Evolutionary conservation across 2,329 filamentous ascomycete species (phyloP), one percentile per base, ranked within the genome.

Genomic region (Stemphylium lycopersici): DNA sequence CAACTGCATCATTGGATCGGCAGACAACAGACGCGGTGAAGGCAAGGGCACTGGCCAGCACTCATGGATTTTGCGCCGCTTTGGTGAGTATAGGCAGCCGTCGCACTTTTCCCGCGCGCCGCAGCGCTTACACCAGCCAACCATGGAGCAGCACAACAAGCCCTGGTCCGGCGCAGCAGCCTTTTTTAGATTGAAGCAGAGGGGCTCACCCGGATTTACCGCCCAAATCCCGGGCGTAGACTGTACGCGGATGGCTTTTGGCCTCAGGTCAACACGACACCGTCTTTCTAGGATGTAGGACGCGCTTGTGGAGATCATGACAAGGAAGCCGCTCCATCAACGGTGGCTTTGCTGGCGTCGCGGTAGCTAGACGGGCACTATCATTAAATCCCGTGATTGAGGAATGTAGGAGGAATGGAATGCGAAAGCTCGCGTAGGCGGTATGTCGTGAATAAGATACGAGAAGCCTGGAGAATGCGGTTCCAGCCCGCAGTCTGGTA

Each of bases 51-150:
- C 32, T 29, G 24, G 4, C n/a, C 6, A 41, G 10, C 18, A 8
- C 20, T 33, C n/a, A 16, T 11, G 16, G 16, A 15, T 20, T 16
- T 24, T 10, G n/a, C 5, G 38, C 32, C n/a, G 43, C 20, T 16
- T 2, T 31, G 6, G 15, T 24, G 15, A n/a, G 31, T 43, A 31
- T 43, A 11, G 22, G 39, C 20, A 33, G 33, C 15, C 15, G 13
- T 49, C 22, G 38, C 36, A 43, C n/a, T 36, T 48, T 16, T 32
- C 36, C 50, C 24, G 33, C 29, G 42, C 49, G 40, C 54, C 49
- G 18, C 40, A 42, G 54, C 54, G 54, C 49, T 53, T 56, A 40
- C 15, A 45, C 24, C 6, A 32, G 18, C 54, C 49, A 56, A 56
- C 33, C 26, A 41, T 32, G 41, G 24, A 4, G 15, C n/a, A 11